These are phyloP conservation scores for Rusavskia elegans DNA, from an alignment of 495 filamentous ascomycete species.

Conservation along the genomic window DNA sequence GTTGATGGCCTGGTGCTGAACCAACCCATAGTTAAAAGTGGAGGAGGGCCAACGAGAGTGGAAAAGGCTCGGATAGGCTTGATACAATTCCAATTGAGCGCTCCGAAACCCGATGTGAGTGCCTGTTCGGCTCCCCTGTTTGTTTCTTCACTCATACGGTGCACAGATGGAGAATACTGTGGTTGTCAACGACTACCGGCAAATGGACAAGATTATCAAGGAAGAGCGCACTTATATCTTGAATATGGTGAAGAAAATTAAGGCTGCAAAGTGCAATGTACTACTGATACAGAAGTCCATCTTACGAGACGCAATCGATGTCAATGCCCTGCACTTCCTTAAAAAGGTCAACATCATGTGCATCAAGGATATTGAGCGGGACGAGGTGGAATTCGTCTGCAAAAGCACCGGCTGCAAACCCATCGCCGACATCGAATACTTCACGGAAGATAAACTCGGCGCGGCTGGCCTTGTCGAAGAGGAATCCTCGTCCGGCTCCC, in stretches of 20 bases:
- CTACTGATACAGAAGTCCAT: conserved; percentile 98
- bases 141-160: conserved; percentile 3
- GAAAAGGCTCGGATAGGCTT: conserved; percentile 95
- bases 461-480: conserved; percentile 93
- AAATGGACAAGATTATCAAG: conserved; percentile 99
- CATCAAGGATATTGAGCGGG: conserved; percentile 94
- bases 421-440: conserved; percentile 95
- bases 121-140: not conserved
- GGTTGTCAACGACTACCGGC: conserved; percentile 95
- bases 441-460: conserved; percentile 97
- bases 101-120: conserved; percentile 89
- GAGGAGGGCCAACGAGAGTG: conserved; percentile 79
- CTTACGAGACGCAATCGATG: conserved; percentile 92
- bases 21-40: conserved; percentile 85
- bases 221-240: conserved; percentile 96
- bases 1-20: conserved; percentile 87
- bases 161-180: conserved; percentile 95
- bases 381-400: conserved; percentile 98
- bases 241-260: conserved; percentile 99
- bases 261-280: conserved; percentile 98
- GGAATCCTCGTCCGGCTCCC: conserved; percentile 66
- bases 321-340: conserved; percentile 91
- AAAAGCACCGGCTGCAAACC: conserved; percentile 97
- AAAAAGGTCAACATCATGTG: conserved; percentile 90
- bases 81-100: conserved; percentile 96